Conservation (phyloP, 805 yeast genomes). For the Wickerhamiella kazuoi region DNA sequence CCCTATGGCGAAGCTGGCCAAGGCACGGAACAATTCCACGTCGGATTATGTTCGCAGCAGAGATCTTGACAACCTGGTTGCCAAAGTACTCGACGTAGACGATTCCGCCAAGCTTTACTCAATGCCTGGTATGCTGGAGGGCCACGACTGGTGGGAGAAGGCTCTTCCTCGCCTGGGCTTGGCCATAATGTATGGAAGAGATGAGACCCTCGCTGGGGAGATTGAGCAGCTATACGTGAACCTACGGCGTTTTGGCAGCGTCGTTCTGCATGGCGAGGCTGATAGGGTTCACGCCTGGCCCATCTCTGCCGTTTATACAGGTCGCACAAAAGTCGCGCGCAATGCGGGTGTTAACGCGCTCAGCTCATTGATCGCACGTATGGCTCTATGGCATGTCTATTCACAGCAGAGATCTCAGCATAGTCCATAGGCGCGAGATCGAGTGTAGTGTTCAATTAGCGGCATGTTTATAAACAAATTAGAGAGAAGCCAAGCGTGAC, state of each 20-base stretch:
- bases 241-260: slow-evolving; percentile 17
- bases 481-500: too few relatives aligned
- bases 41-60: slow-evolving; percentile 7
- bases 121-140: slow-evolving; percentile 11
- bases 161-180: slow-evolving; percentile 29
- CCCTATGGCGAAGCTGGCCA: slow-evolving; percentile 17
- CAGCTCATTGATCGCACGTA: slow-evolving; percentile 27
- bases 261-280: slow-evolving; percentile 21
- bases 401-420: too few relatives aligned
- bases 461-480: not conserved
- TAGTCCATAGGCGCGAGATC: too few relatives aligned
- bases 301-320: slow-evolving; percentile 25
- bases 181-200: slow-evolving; percentile 27
- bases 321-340: slow-evolving; percentile 27
- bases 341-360: slow-evolving; percentile 26
- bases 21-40: slow-evolving; percentile 4
- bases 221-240: slow-evolving; percentile 21
- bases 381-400: slow-evolving; percentile 27
- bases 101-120: slow-evolving; percentile 8
- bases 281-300: slow-evolving; percentile 35
- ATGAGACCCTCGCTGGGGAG: slow-evolving; percentile 26
- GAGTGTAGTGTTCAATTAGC: too few relatives aligned
- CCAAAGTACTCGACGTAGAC: not conserved
- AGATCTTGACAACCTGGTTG: slow-evolving; percentile 2
- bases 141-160: slow-evolving; percentile 23